A percentile compares a stretch with the other conserved stretches of the same genome.
Evolutionary conservation across 2,329 filamentous ascomycete species (phyloP).

Genomic region (Cladophialophora psammophila): DNA sequence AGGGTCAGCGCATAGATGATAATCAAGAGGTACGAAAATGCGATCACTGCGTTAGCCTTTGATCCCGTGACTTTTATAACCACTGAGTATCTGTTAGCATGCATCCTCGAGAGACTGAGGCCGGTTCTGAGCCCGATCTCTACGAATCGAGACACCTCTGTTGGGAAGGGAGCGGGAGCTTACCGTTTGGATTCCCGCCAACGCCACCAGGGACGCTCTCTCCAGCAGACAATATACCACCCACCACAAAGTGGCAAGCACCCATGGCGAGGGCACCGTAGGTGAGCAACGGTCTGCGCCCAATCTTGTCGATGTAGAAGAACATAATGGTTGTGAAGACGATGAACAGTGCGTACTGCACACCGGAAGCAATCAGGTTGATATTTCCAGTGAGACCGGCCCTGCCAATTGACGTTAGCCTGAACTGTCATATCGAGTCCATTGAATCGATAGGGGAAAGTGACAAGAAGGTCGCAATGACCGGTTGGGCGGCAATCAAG

Average conservation of each 20-base stretch:
- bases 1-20: constrained; percentile 70
- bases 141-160: neutral
- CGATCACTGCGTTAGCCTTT: constrained; percentile 68
- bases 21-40: constrained; percentile 70
- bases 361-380: constrained; percentile 45
- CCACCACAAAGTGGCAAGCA: constrained; percentile 57
- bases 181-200: constrained; percentile 56
- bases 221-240: constrained; percentile 54
- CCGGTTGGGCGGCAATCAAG: too few species aligned
- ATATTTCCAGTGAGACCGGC: constrained; percentile 47
- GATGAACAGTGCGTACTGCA: constrained; percentile 47
- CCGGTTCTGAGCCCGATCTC: too few species aligned
- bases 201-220: constrained; percentile 54
- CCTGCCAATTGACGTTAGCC: constrained; percentile 45
- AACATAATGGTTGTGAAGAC: constrained; percentile 42
- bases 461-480: too few species aligned
- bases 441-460: neutral
- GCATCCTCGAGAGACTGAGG: neutral
- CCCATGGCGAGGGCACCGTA: constrained; percentile 56
- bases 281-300: constrained; percentile 57
- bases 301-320: constrained; percentile 54
- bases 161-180: neutral
- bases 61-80: constrained; percentile 50
- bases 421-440: neutral
- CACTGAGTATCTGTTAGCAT: neutral